Evolutionary conservation across 2,329 filamentous ascomycete species (phyloP), one percentile per base, ranked within the genome.

Genomic region (Sporothrix schenckii): DNA sequence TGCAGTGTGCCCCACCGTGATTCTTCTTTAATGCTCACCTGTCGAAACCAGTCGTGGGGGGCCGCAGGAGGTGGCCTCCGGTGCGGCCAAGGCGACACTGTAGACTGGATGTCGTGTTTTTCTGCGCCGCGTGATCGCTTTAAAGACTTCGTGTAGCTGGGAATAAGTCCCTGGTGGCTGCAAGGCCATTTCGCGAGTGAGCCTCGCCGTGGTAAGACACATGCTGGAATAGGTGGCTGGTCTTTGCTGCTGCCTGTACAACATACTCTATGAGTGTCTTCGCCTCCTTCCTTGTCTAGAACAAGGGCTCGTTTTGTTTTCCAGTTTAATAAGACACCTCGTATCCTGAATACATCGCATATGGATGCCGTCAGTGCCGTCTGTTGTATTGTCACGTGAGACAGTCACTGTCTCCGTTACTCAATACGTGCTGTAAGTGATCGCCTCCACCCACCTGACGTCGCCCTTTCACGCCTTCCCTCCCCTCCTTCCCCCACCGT

Each of bases 401-500:
- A 47, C 4, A 34, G 34, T 9, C 1, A 34, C 34, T 34, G 34
- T 9, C 7, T 0, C 41, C 4, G 14, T 13, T 44, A 44, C 41
- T 44, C 41, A 16, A 44, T 13, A 13, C 10, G 11, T 44, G 41
- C 11, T 19, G 49, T 50, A 9, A 50, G 19, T 6, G 44, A 19
- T 50, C 16, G 16, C 19, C 47, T 50, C 47, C 47, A 50, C 47
- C 44, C 16, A 27, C 30, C 47, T 39, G 47, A 39, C 44, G 47
- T 66, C 61, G 61, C 27, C 53, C 58, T 21, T 47, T 50, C 44
- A 41, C 44, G 44, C 41, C 60, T 52, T 66, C 41, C 61, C 44
- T 30, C 63, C 63, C 63, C 47, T 66, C 66, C 66, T 49, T 68
- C 66, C 66, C 52, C 66, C 66, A 68, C 66, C 27, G 39, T 68